These are phyloP conservation scores for Besnoitia besnoiti DNA, from an alignment of 169 alveolate species.

Conservation along the genomic window DNA sequence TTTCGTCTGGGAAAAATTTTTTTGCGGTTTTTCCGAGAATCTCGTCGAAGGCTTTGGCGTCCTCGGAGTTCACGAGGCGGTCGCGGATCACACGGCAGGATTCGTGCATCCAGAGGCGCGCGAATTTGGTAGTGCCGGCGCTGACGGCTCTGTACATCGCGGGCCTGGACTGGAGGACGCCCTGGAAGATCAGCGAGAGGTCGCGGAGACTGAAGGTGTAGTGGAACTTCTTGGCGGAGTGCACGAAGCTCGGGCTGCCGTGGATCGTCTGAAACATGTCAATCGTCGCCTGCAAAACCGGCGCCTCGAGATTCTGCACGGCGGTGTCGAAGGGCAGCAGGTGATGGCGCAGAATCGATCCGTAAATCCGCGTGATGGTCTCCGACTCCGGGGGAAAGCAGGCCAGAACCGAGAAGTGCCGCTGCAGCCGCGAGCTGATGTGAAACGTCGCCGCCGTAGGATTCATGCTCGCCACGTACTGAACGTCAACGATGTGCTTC, in stretches of 20 bases:
- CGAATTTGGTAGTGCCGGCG: slow-evolving; percentile 78
- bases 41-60: slow-evolving; percentile 82
- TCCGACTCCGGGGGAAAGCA: slow-evolving; percentile 87
- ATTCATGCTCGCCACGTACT: slow-evolving; percentile 93
- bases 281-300: slow-evolving; percentile 85
- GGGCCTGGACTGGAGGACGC: slow-evolving; percentile 88
- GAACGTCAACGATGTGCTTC: slow-evolving; percentile 91
- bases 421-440: slow-evolving; percentile 91
- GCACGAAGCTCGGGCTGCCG: slow-evolving; percentile 69
- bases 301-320: slow-evolving; percentile 80
- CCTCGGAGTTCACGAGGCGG: slow-evolving; percentile 87
- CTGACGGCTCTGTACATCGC: slow-evolving; percentile 86
- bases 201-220: slow-evolving; percentile 95
- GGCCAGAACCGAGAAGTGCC: slow-evolving; percentile 91
- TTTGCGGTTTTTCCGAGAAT: slow-evolving; percentile 80
- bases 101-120: slow-evolving; percentile 95
- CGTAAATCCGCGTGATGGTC: slow-evolving; percentile 85
- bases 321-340: slow-evolving; percentile 86
- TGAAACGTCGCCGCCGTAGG: slow-evolving; percentile 94
- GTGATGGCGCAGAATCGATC: slow-evolving; percentile 88
- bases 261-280: slow-evolving; percentile 80
- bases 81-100: slow-evolving; percentile 93
- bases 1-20: slow-evolving; percentile 78
- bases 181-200: slow-evolving; percentile 91
- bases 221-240: slow-evolving; percentile 95